A percentile compares a stretch with the other conserved stretches of the same genome.
These are phyloP conservation scores for Teunomyces lycoperdinae DNA, from an alignment of 805 yeast genomes.

Conservation along the genomic window DNA sequence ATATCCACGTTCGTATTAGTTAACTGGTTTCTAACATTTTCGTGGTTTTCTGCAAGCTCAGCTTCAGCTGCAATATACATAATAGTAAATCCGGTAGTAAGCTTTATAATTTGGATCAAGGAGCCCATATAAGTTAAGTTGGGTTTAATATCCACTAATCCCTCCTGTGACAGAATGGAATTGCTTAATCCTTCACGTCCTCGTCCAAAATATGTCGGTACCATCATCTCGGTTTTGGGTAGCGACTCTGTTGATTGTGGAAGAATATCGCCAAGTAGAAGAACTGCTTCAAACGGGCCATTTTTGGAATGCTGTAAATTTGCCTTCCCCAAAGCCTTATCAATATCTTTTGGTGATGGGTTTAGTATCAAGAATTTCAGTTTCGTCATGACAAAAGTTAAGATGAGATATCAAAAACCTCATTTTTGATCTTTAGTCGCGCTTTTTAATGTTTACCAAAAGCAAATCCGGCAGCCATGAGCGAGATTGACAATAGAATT, in stretches of 20 bases:
- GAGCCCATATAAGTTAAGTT: conserved; percentile 29
- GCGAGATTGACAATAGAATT: conserved; percentile 24
- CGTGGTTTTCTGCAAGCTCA: conserved; percentile 6
- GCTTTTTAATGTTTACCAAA: neutral
- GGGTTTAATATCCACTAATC: conserved; percentile 19
- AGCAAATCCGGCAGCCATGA: neutral
- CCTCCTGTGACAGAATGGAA: conserved; percentile 12
- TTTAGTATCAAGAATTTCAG: conserved; percentile 43
- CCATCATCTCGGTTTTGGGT: conserved; percentile 19
- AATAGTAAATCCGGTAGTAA: conserved; percentile 45
- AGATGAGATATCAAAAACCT: neutral
- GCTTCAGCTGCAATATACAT: conserved; percentile 40
- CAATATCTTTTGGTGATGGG: conserved; percentile 41
- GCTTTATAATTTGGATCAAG: conserved; percentile 34
- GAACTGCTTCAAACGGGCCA: conserved; percentile 61
- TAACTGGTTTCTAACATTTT: conserved; percentile 13
- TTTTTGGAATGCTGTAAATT: conserved; percentile 51
- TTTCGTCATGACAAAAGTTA: conserved; percentile 9
- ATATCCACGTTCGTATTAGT: conserved; percentile 43
- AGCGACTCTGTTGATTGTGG: conserved; percentile 8
- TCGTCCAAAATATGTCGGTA: conserved; percentile 25
- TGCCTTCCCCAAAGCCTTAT: conserved; percentile 44
- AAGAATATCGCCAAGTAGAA: conserved; percentile 50
- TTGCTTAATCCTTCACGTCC: conserved; percentile 18
- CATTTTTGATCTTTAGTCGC: neutral